A percentile compares a stretch with the other conserved stretches of the same genome.
Evolutionary conservation across 495 filamentous ascomycete genomes (phyloP).

Genomic region (Aspergillus steynii): DNA sequence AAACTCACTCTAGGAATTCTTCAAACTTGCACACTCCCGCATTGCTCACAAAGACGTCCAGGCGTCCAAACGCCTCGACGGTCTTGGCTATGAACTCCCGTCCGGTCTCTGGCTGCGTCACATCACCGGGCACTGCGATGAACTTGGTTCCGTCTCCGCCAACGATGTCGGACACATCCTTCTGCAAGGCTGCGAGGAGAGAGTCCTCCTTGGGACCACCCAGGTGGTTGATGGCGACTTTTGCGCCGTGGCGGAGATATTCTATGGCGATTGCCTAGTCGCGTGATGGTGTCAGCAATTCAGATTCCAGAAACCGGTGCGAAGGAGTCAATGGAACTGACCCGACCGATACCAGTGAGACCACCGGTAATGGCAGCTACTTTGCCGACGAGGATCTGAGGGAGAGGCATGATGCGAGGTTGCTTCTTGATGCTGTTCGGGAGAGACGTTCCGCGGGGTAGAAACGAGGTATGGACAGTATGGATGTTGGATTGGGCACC

Average conservation of each 20-base stretch:
- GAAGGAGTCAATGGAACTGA: constrained; percentile 12
- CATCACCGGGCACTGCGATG: constrained; percentile 64
- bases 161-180: constrained; percentile 47
- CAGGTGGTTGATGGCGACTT: constrained; percentile 71
- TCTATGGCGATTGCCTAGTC: constrained; percentile 66
- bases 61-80: constrained; percentile 55
- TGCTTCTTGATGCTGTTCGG: background rate
- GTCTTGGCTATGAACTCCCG: constrained; percentile 55
- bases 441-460: background rate
- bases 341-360: constrained; percentile 72
- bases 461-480: background rate
- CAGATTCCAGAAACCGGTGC: background rate
- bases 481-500: too few species aligned
- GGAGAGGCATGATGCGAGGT: constrained; percentile 26
- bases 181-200: constrained; percentile 54
- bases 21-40: constrained; percentile 84
- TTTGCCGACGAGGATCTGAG: constrained; percentile 57
- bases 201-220: constrained; percentile 52
- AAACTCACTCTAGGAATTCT: constrained; percentile 68
- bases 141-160: constrained; percentile 43
- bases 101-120: constrained; percentile 65
- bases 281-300: constrained; percentile 1
- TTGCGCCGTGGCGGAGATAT: constrained; percentile 68
- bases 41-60: constrained; percentile 87
- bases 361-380: constrained; percentile 76